Evolutionary conservation across 441 rosid species (phyloP), one percentile per base, ranked within the genome.

Genomic region (Syzygium syzygioides): DNA sequence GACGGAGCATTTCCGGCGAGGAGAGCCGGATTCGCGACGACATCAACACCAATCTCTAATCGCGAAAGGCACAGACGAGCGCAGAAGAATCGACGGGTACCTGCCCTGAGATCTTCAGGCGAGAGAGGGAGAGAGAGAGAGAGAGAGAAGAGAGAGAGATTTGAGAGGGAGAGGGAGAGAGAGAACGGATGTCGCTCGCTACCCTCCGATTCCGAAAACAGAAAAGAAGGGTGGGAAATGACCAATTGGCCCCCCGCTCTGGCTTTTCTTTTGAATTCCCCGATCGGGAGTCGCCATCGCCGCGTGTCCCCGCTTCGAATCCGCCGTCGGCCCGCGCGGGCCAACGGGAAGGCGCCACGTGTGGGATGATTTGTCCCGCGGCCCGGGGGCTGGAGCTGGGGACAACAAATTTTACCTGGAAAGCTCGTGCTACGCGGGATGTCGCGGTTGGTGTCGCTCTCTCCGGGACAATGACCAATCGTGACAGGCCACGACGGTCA

Each of bases 211-310:
- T 76, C 83, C 48, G 53, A 34, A 64, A 71, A 50, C 13, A 26
- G 41, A n/a, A 20, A 55, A 64, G 54, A 52, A 56, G 48, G 50
- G 52, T 37, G 14, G 52, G 23, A 41, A 37, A 76, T 76, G 83
- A 52, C 83, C 50, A 45, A 45, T 45, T 45, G 48, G 48, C 48
- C 48, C 48, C 91, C 91, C 88, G 89, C 84, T 60, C 85, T 23
- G 32, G 26, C 26, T 62, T 71, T 45, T 7, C 2, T 7, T 91
- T 90, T 85, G 86, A 91, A 92, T 88, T 89, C 87, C 87, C 79
- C 89, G 6, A 41, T n/a, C 18, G 52, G 19, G 18, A 6, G 52
- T 6, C 83, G 9, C 52, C 83, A 14, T 76, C 53, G 52, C 4
- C 4, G 83, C 6, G 83, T 1, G 23, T 45, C 48, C 48, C 18